Evolutionary conservation across 106 monocot species (phyloP).

Genomic region (Narthecium ossifragum): DNA sequence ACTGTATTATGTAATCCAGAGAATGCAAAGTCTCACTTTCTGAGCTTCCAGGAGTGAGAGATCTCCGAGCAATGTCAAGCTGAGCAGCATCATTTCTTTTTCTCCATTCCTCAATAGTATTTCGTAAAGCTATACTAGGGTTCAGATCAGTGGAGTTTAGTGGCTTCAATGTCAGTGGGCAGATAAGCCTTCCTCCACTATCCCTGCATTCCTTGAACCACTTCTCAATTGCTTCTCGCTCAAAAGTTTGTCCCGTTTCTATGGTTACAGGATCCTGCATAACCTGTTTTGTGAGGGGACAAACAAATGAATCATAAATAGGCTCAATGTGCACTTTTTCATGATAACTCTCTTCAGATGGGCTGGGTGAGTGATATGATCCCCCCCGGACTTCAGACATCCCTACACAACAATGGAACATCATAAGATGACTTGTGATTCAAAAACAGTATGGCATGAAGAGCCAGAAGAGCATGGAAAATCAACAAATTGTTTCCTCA

Average conservation of each 20-base stretch:
- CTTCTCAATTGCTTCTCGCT: constrained; percentile 79
- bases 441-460: too few species aligned
- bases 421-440: too few species aligned
- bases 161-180: constrained; percentile 65
- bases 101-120: constrained; percentile 89
- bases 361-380: constrained; percentile 24
- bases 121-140: constrained; percentile 74
- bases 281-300: constrained; percentile 77
- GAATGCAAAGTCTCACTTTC: constrained; percentile 67
- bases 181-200: constrained; percentile 43
- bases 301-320: constrained; percentile 75
- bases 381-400: constrained; percentile 52
- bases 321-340: constrained; percentile 62
- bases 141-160: constrained; percentile 53
- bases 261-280: constrained; percentile 79
- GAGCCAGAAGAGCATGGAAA: too few species aligned
- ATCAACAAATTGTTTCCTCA: too few species aligned
- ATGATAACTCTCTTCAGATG: constrained; percentile 44
- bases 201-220: constrained; percentile 73
- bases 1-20: constrained; percentile 38
- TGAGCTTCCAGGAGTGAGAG: constrained; percentile 48
- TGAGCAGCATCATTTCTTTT: constrained; percentile 74
- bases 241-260: constrained; percentile 80
- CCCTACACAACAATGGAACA: constrained; percentile 6
- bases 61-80: constrained; percentile 55